phyloP scores from a whole-genome alignment of 805 yeast genomes.

The Candida ficus region DNA sequence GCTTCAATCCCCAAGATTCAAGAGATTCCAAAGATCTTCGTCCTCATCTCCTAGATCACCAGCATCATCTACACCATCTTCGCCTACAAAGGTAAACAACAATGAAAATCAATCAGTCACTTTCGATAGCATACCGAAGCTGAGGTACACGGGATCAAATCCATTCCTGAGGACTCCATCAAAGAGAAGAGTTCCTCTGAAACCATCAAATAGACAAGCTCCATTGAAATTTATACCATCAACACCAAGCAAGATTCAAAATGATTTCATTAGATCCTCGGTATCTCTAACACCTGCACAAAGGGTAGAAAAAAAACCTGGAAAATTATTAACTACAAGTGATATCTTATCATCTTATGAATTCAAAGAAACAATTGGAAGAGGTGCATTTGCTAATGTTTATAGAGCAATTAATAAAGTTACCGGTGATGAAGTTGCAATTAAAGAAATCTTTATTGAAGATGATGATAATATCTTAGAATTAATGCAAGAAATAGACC shows the following conservation, averaged over 20 bases:
- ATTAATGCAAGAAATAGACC: conserved; percentile 57
- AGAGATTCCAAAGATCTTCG: conserved; percentile 19
- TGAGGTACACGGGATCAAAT: conserved; percentile 13
- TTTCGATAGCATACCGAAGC: conserved; percentile 20
- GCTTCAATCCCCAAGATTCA: conserved; percentile 24
- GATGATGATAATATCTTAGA: conserved; percentile 66
- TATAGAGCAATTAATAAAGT: conserved; percentile 64
- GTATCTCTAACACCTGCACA: conserved; percentile 45
- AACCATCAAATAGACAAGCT: conserved; percentile 10
- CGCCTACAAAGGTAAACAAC: conserved; percentile 14
- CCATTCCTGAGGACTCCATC: conserved; percentile 21
- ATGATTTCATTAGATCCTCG: not conserved
- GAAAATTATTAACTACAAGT: conserved; percentile 21
- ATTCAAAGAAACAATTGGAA: conserved; percentile 65
- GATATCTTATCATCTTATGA: conserved; percentile 36
- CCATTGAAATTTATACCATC: conserved; percentile 1
- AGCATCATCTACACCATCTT: conserved; percentile 2
- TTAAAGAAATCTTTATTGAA: conserved; percentile 69
- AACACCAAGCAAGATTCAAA: conserved; percentile 2
- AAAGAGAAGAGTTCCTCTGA: conserved; percentile 14
- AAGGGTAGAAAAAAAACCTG: conserved; percentile 39
- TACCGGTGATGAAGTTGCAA: conserved; percentile 69
- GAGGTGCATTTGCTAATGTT: conserved; percentile 89
- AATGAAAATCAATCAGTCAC: conserved; percentile 11
- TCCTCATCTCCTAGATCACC: conserved; percentile 18